These are phyloP conservation scores for Teratosphaeria pseudoeucalypti DNA, from an alignment of 2,329 filamentous ascomycete genomes.

Conservation along the genomic window DNA sequence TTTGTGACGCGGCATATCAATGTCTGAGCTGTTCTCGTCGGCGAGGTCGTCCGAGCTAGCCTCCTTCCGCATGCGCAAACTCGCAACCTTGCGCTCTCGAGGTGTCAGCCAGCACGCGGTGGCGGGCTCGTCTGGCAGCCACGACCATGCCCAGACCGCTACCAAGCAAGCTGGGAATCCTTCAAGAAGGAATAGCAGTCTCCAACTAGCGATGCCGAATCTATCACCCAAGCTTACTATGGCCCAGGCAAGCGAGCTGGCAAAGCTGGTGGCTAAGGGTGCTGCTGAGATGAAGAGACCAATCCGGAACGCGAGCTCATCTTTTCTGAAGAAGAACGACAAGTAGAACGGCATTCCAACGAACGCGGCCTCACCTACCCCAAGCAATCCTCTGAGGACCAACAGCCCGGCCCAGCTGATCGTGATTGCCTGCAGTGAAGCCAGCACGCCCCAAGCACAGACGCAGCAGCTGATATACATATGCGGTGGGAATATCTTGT, in stretches of 20 bases:
- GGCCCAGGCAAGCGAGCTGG: constrained; percentile 66
- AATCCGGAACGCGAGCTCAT: constrained; percentile 74
- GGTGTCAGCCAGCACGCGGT: constrained; percentile 32
- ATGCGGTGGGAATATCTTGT: constrained; percentile 49
- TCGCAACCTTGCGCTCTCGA: constrained; percentile 53
- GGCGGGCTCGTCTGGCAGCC: constrained; percentile 64
- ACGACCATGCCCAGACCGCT: constrained; percentile 60
- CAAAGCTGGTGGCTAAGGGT: constrained; percentile 54
- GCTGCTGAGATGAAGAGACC: constrained; percentile 76
- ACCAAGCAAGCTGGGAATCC: constrained; percentile 74
- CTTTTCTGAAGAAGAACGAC: constrained; percentile 51
- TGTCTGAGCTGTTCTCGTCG: constrained; percentile 1
- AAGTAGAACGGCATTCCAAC: constrained; percentile 56
- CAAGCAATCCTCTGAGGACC: constrained; percentile 50
- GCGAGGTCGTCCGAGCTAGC: constrained; percentile 15
- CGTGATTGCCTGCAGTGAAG: constrained; percentile 54
- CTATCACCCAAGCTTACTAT: constrained; percentile 59
- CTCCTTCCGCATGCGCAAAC: constrained; percentile 53
- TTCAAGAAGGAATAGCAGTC: constrained; percentile 74
- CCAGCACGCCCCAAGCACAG: constrained; percentile 66
- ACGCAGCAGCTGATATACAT: constrained; percentile 56
- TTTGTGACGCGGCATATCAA: constrained; percentile 12
- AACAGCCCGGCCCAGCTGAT: constrained; percentile 44
- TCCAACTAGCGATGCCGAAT: constrained; percentile 66
- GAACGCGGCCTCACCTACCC: constrained; percentile 52